These are phyloP conservation scores for Crassisporium funariophilum DNA, from an alignment of 768 basidiomycete species.

Conservation along the genomic window DNA sequence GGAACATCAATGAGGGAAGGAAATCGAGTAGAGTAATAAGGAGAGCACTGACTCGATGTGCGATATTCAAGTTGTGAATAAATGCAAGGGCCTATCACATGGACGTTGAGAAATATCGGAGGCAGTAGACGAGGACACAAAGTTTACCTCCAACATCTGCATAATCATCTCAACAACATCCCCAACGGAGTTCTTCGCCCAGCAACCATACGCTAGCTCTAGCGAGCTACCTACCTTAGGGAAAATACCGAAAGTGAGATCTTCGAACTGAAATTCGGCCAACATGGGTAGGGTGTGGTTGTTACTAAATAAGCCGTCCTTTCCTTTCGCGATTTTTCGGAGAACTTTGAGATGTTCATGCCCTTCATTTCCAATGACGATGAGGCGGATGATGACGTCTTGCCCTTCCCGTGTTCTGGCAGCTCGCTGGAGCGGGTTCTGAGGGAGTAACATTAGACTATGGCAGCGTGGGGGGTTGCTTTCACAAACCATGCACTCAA, in stretches of 20 bases:
- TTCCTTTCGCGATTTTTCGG: slow-evolving; percentile 17
- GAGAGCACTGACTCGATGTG: slow-evolving; percentile 26
- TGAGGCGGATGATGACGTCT: slow-evolving; percentile 18
- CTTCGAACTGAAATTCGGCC: slow-evolving; percentile 25
- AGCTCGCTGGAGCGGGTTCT: slow-evolving; percentile 9
- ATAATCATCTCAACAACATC: slow-evolving; percentile 32
- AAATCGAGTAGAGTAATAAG: neutral
- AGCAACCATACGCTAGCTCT: slow-evolving; percentile 12
- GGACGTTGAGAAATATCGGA: neutral
- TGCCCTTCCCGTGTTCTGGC: slow-evolving; percentile 18
- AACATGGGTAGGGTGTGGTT: slow-evolving; percentile 32
- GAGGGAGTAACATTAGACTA: neutral
- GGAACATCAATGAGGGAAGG: neutral
- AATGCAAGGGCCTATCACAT: slow-evolving; percentile 20
- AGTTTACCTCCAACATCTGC: slow-evolving; percentile 29
- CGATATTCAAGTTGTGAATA: slow-evolving; percentile 23
- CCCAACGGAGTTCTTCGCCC: slow-evolving; percentile 31
- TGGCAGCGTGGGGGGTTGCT: neutral
- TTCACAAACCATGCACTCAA: neutral
- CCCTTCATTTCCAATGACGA: slow-evolving; percentile 18
- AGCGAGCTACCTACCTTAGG: slow-evolving; percentile 20
- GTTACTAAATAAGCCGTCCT: slow-evolving; percentile 11
- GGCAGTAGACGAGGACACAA: neutral
- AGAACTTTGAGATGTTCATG: slow-evolving; percentile 25
- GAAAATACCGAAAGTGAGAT: slow-evolving; percentile 30